These are phyloP conservation scores for Umbelopsis isabellina DNA, from an alignment of 192 early-diverging fungal genomes.

Conservation along the genomic window DNA sequence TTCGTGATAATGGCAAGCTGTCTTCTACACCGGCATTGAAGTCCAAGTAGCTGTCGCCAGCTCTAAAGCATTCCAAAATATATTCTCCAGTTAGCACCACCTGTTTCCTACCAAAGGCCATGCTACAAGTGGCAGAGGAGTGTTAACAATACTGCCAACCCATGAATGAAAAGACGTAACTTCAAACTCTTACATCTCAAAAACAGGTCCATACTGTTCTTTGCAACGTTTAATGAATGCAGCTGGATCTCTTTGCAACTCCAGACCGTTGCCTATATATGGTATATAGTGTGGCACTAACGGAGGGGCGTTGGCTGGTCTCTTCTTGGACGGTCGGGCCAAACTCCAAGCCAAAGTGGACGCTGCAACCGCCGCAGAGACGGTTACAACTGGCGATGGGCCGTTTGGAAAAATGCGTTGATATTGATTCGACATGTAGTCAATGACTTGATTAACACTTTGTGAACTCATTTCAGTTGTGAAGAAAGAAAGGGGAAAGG, in stretches of 20 bases:
- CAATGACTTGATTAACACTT: neutral
- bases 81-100: constrained; percentile 18
- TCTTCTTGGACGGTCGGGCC: neutral
- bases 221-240: constrained; percentile 23
- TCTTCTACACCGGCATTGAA: constrained; percentile 27
- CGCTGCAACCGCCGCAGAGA: neutral
- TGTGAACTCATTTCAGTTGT: neutral
- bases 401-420: neutral
- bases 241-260: constrained; percentile 10
- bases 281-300: constrained; percentile 22
- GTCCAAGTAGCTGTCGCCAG: constrained; percentile 10
- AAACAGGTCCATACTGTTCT: constrained; percentile 21
- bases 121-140: neutral
- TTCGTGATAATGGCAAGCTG: constrained; percentile 12
- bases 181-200: constrained; percentile 17
- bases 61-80: constrained; percentile 22
- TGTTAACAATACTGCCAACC: too few species aligned
- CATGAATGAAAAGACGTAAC: too few species aligned
- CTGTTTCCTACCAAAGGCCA: constrained; percentile 7
- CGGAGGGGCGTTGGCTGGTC: constrained; percentile 8
- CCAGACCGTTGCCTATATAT: constrained; percentile 23
- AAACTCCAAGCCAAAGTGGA: neutral
- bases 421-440: neutral
- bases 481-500: neutral
- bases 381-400: neutral